Conservation (phyloP, 441 rosid species). For the Syzygium syzygioides region DNA sequence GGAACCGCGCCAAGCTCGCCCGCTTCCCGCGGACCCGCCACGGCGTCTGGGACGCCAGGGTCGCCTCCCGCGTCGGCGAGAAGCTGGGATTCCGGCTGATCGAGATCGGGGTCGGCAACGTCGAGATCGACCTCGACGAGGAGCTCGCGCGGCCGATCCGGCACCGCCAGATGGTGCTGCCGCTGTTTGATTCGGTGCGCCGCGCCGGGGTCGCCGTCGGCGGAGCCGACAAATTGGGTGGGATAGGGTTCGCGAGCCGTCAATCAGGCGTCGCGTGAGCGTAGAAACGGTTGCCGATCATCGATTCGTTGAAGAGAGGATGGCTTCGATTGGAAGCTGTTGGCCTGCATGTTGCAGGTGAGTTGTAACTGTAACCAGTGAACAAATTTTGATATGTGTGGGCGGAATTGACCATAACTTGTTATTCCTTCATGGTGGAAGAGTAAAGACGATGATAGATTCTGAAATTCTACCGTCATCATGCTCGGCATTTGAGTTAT, state of each 20-base stretch:
- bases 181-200: conserved; percentile 66
- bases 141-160: conserved; percentile 69
- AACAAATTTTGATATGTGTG: background rate
- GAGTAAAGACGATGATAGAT: background rate
- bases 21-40: conserved; percentile 41
- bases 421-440: background rate
- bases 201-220: conserved; percentile 56
- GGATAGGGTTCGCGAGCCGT: background rate
- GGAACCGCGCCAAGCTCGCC: conserved; percentile 48
- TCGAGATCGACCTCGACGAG: conserved; percentile 47
- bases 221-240: conserved; percentile 55
- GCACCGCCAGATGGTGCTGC: conserved; percentile 51
- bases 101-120: conserved; percentile 48
- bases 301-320: background rate
- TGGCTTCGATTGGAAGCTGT: background rate
- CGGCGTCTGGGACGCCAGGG: conserved; percentile 52
- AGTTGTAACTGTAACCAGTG: background rate
- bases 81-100: conserved; percentile 57
- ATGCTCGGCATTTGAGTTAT: background rate
- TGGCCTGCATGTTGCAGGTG: background rate
- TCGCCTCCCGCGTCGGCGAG: conserved; percentile 73
- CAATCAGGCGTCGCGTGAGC: background rate
- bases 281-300: background rate
- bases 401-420: background rate
- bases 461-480: background rate